A percentile compares a stretch with the other conserved stretches of the same genome.
Evolutionary conservation across 2,329 filamentous ascomycete genomes (phyloP).

Genomic region (Trichocomaceae sp.): DNA sequence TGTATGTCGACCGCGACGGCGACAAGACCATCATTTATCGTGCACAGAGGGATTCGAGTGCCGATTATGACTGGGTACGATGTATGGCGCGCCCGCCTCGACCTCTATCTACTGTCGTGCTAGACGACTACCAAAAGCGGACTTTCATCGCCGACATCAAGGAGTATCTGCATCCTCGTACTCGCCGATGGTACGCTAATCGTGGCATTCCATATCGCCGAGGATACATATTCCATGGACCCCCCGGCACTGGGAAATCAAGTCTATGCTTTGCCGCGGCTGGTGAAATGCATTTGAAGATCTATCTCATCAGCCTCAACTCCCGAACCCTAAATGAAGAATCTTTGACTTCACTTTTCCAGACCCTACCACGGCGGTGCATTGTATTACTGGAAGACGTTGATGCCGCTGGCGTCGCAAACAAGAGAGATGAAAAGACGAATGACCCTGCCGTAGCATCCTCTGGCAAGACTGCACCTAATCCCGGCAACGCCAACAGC

Average conservation of each 20-base stretch:
- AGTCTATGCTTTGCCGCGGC: slow-evolving; percentile 64
- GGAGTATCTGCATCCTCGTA: slow-evolving; percentile 49
- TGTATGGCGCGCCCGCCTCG: slow-evolving; percentile 43
- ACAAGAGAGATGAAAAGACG: slow-evolving; percentile 33
- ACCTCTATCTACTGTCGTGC: slow-evolving; percentile 49
- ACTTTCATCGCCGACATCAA: slow-evolving; percentile 50
- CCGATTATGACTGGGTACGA: slow-evolving; percentile 25
- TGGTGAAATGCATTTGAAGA: slow-evolving; percentile 62
- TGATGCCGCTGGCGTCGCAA: slow-evolving; percentile 63
- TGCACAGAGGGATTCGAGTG: slow-evolving; percentile 19
- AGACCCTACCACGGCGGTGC: slow-evolving; percentile 61
- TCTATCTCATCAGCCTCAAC: slow-evolving; percentile 66
- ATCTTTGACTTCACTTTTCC: slow-evolving; percentile 57
- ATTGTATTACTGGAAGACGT: slow-evolving; percentile 72
- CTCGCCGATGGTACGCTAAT: slow-evolving; percentile 67
- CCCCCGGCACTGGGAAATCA: slow-evolving; percentile 73
- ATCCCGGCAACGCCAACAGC: neutral
- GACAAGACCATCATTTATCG: slow-evolving; percentile 36
- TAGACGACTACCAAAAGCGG: slow-evolving; percentile 46
- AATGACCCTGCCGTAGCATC: slow-evolving; percentile 33
- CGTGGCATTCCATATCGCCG: slow-evolving; percentile 79
- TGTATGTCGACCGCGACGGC: slow-evolving; percentile 30
- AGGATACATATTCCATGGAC: slow-evolving; percentile 75
- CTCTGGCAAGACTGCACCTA: slow-evolving; percentile 11
- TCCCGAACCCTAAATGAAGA: slow-evolving; percentile 59